These are phyloP conservation scores for Boletus sp. DNA, from an alignment of 1,284 basidiomycete species.

Conservation along the genomic window DNA sequence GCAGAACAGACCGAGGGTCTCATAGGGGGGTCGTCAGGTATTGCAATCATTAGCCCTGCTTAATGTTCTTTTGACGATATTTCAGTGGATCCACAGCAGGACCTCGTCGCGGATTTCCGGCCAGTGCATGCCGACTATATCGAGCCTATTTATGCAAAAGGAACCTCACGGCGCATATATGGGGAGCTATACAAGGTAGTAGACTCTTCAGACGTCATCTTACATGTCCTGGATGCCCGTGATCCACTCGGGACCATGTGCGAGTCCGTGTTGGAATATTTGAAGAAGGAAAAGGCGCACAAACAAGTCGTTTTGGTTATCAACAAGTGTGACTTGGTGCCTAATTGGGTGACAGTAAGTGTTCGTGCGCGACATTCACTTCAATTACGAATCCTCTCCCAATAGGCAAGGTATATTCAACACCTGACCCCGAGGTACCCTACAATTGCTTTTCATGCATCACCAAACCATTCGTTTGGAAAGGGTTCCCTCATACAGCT, in stretches of 20 bases:
- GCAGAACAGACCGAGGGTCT: slow-evolving; percentile 21
- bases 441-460: slow-evolving; percentile 98
- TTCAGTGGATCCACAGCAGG: slow-evolving; percentile 20
- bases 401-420: slow-evolving; percentile 94
- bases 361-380: slow-evolving; percentile 6
- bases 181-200: slow-evolving; percentile 99
- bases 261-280: slow-evolving; percentile 91
- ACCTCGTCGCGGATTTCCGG: slow-evolving; percentile 41
- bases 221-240: slow-evolving; percentile 95
- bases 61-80: slow-evolving; percentile 28
- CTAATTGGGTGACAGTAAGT: slow-evolving; percentile 97
- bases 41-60: neutral
- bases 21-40: slow-evolving; percentile 23
- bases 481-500: slow-evolving; percentile 98
- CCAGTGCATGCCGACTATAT: slow-evolving; percentile 74
- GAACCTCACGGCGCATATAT: slow-evolving; percentile 94
- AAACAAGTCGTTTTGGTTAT: slow-evolving; percentile 97
- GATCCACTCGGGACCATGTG: slow-evolving; percentile 98
- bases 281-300: slow-evolving; percentile 96
- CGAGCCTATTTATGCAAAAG: slow-evolving; percentile 91
- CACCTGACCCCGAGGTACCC: slow-evolving; percentile 94
- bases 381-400: slow-evolving; percentile 7
- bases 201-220: slow-evolving; percentile 96
- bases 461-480: slow-evolving; percentile 98
- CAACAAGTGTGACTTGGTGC: slow-evolving; percentile 99